Conservation (phyloP, 1,139 yeast genomes). For the Protomyces inouyei region DNA sequence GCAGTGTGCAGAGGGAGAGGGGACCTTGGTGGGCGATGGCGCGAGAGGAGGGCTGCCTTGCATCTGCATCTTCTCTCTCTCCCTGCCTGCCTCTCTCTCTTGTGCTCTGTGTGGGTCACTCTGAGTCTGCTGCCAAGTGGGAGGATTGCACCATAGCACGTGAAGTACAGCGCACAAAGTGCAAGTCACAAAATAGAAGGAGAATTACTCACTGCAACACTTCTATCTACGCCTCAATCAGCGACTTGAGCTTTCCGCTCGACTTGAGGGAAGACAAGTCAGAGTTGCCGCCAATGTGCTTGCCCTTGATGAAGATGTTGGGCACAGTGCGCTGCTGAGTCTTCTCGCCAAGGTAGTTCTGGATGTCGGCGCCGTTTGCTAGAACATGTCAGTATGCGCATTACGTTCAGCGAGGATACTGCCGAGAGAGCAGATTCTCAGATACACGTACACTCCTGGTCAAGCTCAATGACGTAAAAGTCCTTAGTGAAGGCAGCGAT, state of each 20-base stretch:
- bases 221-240: constrained; percentile 34
- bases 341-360: constrained; percentile 66
- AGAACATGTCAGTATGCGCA: neutral
- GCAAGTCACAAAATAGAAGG: too few relatives aligned
- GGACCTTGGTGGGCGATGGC: neutral
- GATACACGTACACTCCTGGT: constrained; percentile 41
- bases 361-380: constrained; percentile 55
- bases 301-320: constrained; percentile 79
- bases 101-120: too few relatives aligned
- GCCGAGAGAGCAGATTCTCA: neutral
- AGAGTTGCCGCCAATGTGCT: constrained; percentile 92
- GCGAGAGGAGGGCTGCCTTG: neutral
- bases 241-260: constrained; percentile 42
- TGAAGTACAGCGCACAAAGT: too few relatives aligned
- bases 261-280: constrained; percentile 60
- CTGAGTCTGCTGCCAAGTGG: too few relatives aligned
- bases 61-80: neutral
- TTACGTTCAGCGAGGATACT: too few relatives aligned
- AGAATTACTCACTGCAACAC: neutral
- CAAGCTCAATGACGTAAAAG: constrained; percentile 63
- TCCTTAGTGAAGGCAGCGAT: constrained; percentile 49
- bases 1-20: neutral
- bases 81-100: too few relatives aligned
- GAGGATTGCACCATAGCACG: neutral
- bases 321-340: constrained; percentile 95